A percentile compares a stretch with the other conserved stretches of the same genome.
phyloP scores from a whole-genome alignment of 345 rosid genomes.

The Citrus unshiu region DNA sequence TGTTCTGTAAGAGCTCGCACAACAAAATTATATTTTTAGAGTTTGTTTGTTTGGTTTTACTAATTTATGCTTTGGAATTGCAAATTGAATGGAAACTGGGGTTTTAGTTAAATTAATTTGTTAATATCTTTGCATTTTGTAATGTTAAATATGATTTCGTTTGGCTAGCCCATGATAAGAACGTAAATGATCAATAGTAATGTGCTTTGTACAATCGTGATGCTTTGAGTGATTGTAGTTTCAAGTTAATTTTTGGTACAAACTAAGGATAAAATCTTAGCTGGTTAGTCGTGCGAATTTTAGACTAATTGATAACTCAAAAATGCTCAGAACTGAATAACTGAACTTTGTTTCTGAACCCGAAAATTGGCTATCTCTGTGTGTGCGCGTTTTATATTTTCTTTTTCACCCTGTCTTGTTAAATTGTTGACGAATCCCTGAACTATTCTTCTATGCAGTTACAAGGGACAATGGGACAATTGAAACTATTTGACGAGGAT shows the following conservation, averaged over 20 bases:
- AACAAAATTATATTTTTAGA: not conserved
- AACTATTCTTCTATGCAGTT: not conserved
- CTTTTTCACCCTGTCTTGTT: not conserved
- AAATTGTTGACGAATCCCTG: not conserved
- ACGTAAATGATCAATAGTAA: too few relatives aligned
- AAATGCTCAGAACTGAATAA: too few relatives aligned
- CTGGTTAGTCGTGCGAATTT: too few relatives aligned
- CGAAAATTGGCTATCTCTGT: not conserved
- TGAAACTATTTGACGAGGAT: constrained; percentile 48
- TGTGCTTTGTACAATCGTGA: too few relatives aligned
- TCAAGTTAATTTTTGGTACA: too few relatives aligned
- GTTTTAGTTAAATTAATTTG: not conserved
- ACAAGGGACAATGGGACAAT: not conserved
- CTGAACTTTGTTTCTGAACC: too few relatives aligned
- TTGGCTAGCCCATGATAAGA: too few relatives aligned
- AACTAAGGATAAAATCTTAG: too few relatives aligned
- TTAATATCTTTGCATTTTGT: too few relatives aligned
- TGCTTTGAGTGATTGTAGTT: too few relatives aligned
- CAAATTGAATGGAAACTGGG: not conserved
- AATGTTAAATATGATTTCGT: too few relatives aligned
- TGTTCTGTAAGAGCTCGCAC: not conserved
- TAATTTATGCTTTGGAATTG: not conserved
- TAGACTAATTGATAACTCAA: too few relatives aligned
- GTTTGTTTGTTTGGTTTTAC: not conserved
- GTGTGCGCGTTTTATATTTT: not conserved